phyloP scores from a whole-genome alignment of 352 stramenopile genomes.

The Globisporangium perplexum region DNA sequence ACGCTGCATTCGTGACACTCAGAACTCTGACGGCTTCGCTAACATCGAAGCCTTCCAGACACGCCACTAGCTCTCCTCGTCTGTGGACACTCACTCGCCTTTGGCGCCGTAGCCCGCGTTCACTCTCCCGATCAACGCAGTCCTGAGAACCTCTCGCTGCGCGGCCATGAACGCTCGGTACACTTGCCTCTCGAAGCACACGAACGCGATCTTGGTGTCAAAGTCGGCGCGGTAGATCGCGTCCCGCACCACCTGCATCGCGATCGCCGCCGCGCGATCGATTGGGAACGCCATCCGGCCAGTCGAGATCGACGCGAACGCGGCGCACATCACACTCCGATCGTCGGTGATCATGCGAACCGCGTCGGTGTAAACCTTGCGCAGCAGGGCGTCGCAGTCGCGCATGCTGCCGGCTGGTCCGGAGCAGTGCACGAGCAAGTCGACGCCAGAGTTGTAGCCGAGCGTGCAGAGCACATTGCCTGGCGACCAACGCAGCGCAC shows the following conservation, averaged over 20 bases:
- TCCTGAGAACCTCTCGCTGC: conserved; percentile 4
- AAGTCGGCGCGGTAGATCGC: conserved; percentile 30
- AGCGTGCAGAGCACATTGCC: not conserved
- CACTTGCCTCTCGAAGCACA: conserved; percentile 40
- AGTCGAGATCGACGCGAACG: conserved; percentile 55
- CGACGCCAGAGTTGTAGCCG: conserved; percentile 26
- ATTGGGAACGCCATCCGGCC: conserved; percentile 30
- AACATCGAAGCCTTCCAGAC: not conserved
- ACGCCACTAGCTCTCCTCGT: too few relatives aligned
- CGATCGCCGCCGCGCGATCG: conserved; percentile 25
- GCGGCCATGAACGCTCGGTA: conserved; percentile 29
- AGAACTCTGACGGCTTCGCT: too few relatives aligned
- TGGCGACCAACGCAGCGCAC: not conserved
- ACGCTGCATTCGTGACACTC: too few relatives aligned
- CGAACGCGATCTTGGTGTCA: conserved; percentile 36
- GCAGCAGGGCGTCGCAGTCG: conserved; percentile 22
- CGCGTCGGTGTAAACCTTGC: conserved; percentile 48
- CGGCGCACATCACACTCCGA: conserved; percentile 24
- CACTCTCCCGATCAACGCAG: conserved; percentile 11
- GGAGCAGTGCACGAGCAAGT: conserved; percentile 56
- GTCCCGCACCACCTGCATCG: conserved; percentile 36
- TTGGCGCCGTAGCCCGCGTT: too few relatives aligned
- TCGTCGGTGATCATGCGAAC: conserved; percentile 25
- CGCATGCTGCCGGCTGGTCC: conserved; percentile 14
- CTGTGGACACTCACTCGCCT: too few relatives aligned